A percentile compares a stretch with the other conserved stretches of the same genome.
phyloP scores from a whole-genome alignment of 371 early-diverging fungal species.

The Actinomucor elegans region DNA sequence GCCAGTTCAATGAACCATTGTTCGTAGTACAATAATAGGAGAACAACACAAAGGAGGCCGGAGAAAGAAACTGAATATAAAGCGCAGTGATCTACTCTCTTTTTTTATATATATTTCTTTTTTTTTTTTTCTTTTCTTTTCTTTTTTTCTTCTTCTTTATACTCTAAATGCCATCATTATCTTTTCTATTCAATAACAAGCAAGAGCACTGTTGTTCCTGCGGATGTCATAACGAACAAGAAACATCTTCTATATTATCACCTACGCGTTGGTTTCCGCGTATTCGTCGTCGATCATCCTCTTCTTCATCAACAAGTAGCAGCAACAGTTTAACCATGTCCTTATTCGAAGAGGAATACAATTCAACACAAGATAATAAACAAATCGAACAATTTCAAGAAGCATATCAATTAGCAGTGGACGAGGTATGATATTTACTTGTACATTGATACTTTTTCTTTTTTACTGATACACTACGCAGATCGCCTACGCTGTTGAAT shows the following conservation, averaged over 20 bases:
- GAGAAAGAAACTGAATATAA: no score
- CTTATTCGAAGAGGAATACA: neutral
- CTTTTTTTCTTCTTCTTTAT: neutral
- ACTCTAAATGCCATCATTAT: slow-evolving; percentile 11
- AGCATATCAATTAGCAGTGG: slow-evolving; percentile 13
- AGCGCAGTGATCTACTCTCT: no score
- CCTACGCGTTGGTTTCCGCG: slow-evolving; percentile 26
- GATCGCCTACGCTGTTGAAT: slow-evolving; percentile 29
- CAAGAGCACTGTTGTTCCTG: slow-evolving; percentile 10
- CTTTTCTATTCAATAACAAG: slow-evolving; percentile 5
- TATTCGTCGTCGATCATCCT: slow-evolving; percentile 23
- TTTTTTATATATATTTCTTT: neutral
- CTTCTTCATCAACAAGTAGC: slow-evolving; percentile 3
- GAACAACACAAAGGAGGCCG: no score
- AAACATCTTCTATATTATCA: slow-evolving; percentile 4
- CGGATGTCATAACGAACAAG: slow-evolving; percentile 16
- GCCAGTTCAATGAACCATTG: no score
- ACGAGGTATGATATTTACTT: slow-evolving; percentile 21
- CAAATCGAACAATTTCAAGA: slow-evolving; percentile 15
- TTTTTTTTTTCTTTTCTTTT: slow-evolving; percentile 3
- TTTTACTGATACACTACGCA: neutral
- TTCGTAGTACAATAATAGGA: neutral
- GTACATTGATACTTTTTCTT: neutral
- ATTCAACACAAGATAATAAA: slow-evolving; percentile 6
- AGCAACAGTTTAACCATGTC: neutral